phyloP scores from a whole-genome alignment of 1,284 basidiomycete genomes.

The Pseudozyma tsukubaensis region DNA sequence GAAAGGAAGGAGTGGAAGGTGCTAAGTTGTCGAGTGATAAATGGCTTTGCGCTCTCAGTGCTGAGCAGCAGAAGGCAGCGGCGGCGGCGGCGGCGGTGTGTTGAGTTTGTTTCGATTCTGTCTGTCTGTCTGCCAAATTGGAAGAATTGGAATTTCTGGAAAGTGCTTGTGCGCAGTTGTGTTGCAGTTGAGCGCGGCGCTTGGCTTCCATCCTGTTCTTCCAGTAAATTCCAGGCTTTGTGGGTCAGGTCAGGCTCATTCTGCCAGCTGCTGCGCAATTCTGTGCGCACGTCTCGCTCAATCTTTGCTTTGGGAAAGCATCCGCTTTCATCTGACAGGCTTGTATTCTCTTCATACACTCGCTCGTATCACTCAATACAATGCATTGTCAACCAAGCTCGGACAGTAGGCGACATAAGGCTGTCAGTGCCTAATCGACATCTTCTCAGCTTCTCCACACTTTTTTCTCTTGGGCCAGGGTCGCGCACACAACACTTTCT shows the following conservation, averaged over 20 bases:
- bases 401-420: not conserved
- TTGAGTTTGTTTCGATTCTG: no score
- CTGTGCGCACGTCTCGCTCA: not conserved
- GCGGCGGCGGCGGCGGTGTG: not conserved
- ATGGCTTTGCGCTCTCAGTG: slow-evolving; percentile 33
- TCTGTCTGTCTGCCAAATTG: no score
- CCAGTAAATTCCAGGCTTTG: no score
- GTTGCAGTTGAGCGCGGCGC: no score
- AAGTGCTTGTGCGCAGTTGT: no score
- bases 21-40: slow-evolving; percentile 20
- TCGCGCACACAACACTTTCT: slow-evolving; percentile 1
- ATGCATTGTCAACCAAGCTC: no score
- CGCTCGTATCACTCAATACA: no score
- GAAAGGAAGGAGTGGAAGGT: not conserved
- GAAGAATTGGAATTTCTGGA: no score
- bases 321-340: not conserved
- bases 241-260: no score
- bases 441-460: slow-evolving; percentile 5
- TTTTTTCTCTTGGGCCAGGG: not conserved
- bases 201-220: no score
- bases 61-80: not conserved
- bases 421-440: not conserved
- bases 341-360: no score
- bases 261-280: no score
- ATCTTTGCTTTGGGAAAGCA: not conserved